These are phyloP conservation scores for Boechera retrofracta DNA, from an alignment of 345 rosid species.

Conservation along the genomic window DNA sequence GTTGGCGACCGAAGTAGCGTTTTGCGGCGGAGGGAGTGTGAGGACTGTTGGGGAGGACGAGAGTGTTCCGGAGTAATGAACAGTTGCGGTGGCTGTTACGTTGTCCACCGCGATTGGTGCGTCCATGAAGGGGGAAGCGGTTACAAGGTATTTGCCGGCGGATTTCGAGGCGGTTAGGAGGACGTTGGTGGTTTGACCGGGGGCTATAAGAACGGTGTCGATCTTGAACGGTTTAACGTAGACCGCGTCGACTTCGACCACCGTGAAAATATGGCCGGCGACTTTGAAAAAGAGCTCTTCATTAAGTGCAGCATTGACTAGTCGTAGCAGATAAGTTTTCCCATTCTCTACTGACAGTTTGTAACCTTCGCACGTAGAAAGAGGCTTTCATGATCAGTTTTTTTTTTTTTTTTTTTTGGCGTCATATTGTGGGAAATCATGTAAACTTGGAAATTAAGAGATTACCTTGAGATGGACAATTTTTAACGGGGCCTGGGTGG, in stretches of 20 bases:
- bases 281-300: slow-evolving; percentile 95
- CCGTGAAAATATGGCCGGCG: slow-evolving; percentile 84
- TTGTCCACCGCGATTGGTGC: slow-evolving; percentile 85
- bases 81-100: slow-evolving; percentile 76
- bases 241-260: slow-evolving; percentile 86
- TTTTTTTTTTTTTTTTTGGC: too few species aligned
- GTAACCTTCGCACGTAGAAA: slow-evolving; percentile 51
- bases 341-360: slow-evolving; percentile 62
- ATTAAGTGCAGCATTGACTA: slow-evolving; percentile 95
- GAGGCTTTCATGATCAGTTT: background rate
- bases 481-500: slow-evolving; percentile 59
- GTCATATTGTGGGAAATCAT: background rate
- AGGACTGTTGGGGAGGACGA: slow-evolving; percentile 55
- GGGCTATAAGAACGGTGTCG: slow-evolving; percentile 71
- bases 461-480: slow-evolving; percentile 71
- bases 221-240: slow-evolving; percentile 83
- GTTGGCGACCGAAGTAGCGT: slow-evolving; percentile 77
- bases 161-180: slow-evolving; percentile 58
- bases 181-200: slow-evolving; percentile 91
- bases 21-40: slow-evolving; percentile 71
- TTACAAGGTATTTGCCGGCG: slow-evolving; percentile 71
- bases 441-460: background rate
- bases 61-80: slow-evolving; percentile 85
- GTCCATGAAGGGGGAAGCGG: slow-evolving; percentile 94
- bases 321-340: slow-evolving; percentile 73